Conservation (phyloP, 2,329 filamentous ascomycete genomes). For the Ceratocystis ficicola region DNA sequence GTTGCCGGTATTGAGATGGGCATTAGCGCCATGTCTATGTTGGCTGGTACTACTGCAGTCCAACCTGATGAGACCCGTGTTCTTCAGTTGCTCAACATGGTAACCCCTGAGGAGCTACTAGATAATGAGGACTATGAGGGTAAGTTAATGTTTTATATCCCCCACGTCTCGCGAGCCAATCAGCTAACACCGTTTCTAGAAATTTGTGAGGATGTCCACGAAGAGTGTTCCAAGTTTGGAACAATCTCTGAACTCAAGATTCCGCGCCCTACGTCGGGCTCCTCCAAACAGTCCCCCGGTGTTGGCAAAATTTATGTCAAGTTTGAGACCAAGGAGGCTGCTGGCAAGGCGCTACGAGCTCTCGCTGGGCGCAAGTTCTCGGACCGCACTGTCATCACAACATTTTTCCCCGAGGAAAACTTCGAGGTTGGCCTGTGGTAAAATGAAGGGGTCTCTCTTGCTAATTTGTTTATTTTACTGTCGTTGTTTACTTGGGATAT, state of each 20-base stretch:
- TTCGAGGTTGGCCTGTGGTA: slow-evolving; percentile 89
- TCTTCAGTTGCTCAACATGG: slow-evolving; percentile 93
- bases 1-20: slow-evolving; percentile 86
- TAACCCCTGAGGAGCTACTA: slow-evolving; percentile 86
- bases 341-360: slow-evolving; percentile 74
- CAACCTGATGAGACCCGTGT: slow-evolving; percentile 73
- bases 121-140: slow-evolving; percentile 93
- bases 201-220: slow-evolving; percentile 87
- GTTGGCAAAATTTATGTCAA: slow-evolving; percentile 98
- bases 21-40: slow-evolving; percentile 94
- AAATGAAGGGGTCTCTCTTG: slow-evolving; percentile 20
- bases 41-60: slow-evolving; percentile 74
- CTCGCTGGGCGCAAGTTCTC: slow-evolving; percentile 92
- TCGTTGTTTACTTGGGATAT: slow-evolving; percentile 1
- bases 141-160: slow-evolving; percentile 32
- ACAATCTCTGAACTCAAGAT: slow-evolving; percentile 80
- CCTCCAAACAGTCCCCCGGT: slow-evolving; percentile 69
- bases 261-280: slow-evolving; percentile 71
- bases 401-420: slow-evolving; percentile 95
- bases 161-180: background rate
- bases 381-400: slow-evolving; percentile 89
- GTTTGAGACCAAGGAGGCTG: slow-evolving; percentile 64
- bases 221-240: slow-evolving; percentile 89
- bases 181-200: slow-evolving; percentile 46
- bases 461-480: background rate